Evolutionary conservation across 805 yeast species (phyloP), one percentile per base, ranked within the genome.

Genomic region (Wickerhamiella parazyma): DNA sequence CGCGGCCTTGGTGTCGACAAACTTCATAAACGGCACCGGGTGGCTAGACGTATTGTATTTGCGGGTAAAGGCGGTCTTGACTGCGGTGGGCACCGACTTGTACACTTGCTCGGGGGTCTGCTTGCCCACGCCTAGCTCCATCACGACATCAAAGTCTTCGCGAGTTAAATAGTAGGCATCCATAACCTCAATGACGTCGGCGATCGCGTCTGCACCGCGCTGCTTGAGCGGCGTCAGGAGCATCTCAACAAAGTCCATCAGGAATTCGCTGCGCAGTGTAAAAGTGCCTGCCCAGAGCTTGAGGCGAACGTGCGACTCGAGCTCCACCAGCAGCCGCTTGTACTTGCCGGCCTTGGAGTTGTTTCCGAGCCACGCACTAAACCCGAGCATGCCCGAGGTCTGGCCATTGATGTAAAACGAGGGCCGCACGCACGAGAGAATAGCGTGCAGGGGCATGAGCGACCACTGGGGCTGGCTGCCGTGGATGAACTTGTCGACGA

Each of bases 381-480:
- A 89, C 61, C 76, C 78, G 44, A 79, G 75, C 50, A 94, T 67
- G 8, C 80, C 80, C 1, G 70, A 62, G 39, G 80, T 61, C 40
- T 70, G 72, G 6, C 95, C 96, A 12, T 83, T 78, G 17, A 85
- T 77, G 49, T 69, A 72, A 26, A 75, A 75, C 0, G 84, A 71
- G 1, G 97, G 98, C 39, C 73, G 65, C 10, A 91, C 84, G 0
- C 94, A 73, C 1, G 96, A 87, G 69, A 81, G 67, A 3, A 85
- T 71, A 0, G 86, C 96, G 62, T 85, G 95, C 54, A 85, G 70
- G 6, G 97, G 98, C 68, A 91, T 71, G 47, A 89, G 68, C 48
- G 91, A 76, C 97, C 97, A 87, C 52, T 82, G 83, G 60, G 89
- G 97, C 51, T 87, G 95, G 33, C 89, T 73, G 36, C 94, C 80